These are phyloP conservation scores for Pyrenochaeta sp. DNA, from an alignment of 2,329 filamentous ascomycete species.

Conservation along the genomic window DNA sequence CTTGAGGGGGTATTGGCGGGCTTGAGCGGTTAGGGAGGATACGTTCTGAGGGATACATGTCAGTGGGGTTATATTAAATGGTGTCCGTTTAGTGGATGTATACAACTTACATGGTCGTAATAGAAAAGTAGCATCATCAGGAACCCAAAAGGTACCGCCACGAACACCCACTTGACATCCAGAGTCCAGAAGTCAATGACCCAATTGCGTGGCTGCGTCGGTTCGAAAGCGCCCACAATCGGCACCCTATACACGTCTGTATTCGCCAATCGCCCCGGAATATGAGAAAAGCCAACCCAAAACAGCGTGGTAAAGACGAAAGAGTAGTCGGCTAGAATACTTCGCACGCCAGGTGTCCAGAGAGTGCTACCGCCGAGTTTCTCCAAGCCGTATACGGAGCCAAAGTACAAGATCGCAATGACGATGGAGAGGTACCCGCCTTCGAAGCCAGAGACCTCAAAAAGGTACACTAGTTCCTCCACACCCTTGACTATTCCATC, in stretches of 20 bases:
- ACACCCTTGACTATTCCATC: constrained; percentile 60
- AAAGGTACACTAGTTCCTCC: constrained; percentile 63
- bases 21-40: constrained; percentile 62
- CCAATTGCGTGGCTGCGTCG: constrained; percentile 57
- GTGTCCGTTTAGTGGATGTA: no score
- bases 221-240: constrained; percentile 57
- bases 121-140: constrained; percentile 65
- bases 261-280: constrained; percentile 56
- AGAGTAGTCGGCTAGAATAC: constrained; percentile 62
- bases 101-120: constrained; percentile 59
- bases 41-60: constrained; percentile 50
- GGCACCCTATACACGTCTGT: constrained; percentile 55
- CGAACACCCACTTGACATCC: constrained; percentile 61
- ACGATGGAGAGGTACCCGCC: constrained; percentile 61
- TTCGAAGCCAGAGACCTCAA: constrained; percentile 50
- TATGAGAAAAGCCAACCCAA: constrained; percentile 64
- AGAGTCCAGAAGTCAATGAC: constrained; percentile 64
- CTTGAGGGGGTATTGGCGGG: constrained; percentile 60
- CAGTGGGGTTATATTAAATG: not conserved
- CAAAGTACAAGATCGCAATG: constrained; percentile 62
- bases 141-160: constrained; percentile 63
- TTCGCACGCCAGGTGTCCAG: constrained; percentile 56
- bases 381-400: constrained; percentile 60
- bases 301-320: constrained; percentile 59
- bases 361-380: constrained; percentile 57